Percentiles rank a stretch among this genome's conserved stretches.
Evolutionary conservation across 129 eudicot genomes (phyloP).

Genomic region (Saussurea involucrata): DNA sequence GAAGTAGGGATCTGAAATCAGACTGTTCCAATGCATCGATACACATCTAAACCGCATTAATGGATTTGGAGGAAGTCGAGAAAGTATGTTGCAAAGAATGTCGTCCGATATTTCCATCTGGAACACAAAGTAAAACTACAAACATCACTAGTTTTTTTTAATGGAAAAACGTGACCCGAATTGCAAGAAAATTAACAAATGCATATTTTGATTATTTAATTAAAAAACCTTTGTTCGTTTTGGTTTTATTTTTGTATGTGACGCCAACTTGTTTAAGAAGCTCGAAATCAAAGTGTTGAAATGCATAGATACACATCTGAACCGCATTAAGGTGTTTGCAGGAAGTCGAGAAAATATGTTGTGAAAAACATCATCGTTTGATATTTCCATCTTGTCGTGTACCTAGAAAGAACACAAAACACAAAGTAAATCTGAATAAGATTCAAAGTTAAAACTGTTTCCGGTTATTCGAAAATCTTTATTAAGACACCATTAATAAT

Average conservation of each 20-base stretch:
- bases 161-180: no score
- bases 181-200: no score
- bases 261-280: neutral
- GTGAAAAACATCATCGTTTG: neutral
- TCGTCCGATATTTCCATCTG: neutral
- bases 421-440: neutral
- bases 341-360: neutral
- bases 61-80: neutral
- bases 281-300: neutral
- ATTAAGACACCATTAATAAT: no score
- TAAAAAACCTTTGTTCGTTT: neutral
- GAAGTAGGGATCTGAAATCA: conserved; percentile 8
- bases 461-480: neutral
- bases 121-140: neutral
- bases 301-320: neutral
- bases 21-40: conserved; percentile 19
- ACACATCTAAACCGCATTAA: conserved; percentile 10
- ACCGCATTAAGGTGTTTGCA: neutral
- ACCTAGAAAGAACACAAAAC: neutral
- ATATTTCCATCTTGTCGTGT: neutral
- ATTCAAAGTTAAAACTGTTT: no score
- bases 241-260: neutral
- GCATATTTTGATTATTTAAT: no score
- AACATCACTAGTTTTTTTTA: no score
- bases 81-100: neutral